Conservation (phyloP, 345 rosid genomes). For the Aethionema arabicum region DNA sequence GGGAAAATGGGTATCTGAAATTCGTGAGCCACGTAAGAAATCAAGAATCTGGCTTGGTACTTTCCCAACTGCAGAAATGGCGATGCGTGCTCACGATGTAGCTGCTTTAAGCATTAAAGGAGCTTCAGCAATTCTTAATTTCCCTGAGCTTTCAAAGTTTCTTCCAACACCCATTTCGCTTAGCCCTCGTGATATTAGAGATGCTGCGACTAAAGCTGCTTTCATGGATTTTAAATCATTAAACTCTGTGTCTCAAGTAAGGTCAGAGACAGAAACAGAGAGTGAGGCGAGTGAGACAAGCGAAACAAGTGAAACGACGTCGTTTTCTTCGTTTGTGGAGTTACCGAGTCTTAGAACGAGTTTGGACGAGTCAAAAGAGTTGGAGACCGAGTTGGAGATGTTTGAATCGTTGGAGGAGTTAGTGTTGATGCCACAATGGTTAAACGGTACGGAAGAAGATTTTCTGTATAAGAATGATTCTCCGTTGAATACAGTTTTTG, state of each 20-base stretch:
- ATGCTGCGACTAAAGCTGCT: slow-evolving; percentile 93
- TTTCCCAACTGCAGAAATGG: slow-evolving; percentile 88
- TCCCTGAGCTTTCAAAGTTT: slow-evolving; percentile 65
- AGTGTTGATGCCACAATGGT: slow-evolving; percentile 35
- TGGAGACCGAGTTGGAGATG: slow-evolving; percentile 49
- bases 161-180: slow-evolving; percentile 69
- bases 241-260: neutral
- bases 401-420: slow-evolving; percentile 53
- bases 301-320: slow-evolving; percentile 24
- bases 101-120: slow-evolving; percentile 92
- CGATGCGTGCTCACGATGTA: slow-evolving; percentile 97
- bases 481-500: slow-evolving; percentile 22
- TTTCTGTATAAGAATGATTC: slow-evolving; percentile 25
- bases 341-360: slow-evolving; percentile 65
- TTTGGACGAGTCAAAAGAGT: slow-evolving; percentile 37
- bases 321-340: slow-evolving; percentile 45
- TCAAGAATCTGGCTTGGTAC: slow-evolving; percentile 97
- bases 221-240: slow-evolving; percentile 43
- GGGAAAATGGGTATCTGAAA: slow-evolving; percentile 99
- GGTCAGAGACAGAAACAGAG: neutral
- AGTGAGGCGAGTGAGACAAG: slow-evolving; percentile 17
- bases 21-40: slow-evolving; percentile 91
- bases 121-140: slow-evolving; percentile 73
- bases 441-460: slow-evolving; percentile 20
- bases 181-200: slow-evolving; percentile 80